These are phyloP conservation scores for Apiotrichum gamsii DNA, from an alignment of 1,284 basidiomycete genomes.

Conservation along the genomic window DNA sequence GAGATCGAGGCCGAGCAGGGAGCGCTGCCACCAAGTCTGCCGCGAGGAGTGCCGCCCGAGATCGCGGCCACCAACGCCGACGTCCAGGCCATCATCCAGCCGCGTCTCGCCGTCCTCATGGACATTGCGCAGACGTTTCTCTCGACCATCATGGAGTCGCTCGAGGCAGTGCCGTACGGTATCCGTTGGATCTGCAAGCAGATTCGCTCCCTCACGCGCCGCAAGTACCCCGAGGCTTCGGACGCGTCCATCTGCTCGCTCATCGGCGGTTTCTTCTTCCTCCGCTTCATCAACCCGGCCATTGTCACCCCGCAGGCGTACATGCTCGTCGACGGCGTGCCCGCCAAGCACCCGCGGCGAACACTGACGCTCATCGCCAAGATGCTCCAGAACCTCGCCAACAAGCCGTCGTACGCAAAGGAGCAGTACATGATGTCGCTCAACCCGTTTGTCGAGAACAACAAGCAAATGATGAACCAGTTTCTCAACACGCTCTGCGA, in stretches of 20 bases:
- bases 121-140: conserved; percentile 97
- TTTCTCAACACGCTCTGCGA: conserved; percentile 96
- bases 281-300: conserved; percentile 99
- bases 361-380: conserved; percentile 97
- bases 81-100: conserved; percentile 95
- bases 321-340: conserved; percentile 96
- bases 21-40: conserved; percentile 77
- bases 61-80: conserved; percentile 86
- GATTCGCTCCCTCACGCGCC: conserved; percentile 89
- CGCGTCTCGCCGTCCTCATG: conserved; percentile 94
- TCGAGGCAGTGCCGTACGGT: conserved; percentile 96
- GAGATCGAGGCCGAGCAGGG: conserved; percentile 97
- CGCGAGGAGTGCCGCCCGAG: conserved; percentile 86
- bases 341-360: conserved; percentile 91
- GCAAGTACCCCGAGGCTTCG: conserved; percentile 95
- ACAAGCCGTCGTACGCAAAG: conserved; percentile 96
- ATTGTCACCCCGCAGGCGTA: conserved; percentile 99
- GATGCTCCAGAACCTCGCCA: conserved; percentile 98
- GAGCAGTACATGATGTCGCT: conserved; percentile 98
- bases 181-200: conserved; percentile 99
- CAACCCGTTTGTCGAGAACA: conserved; percentile 97
- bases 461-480: conserved; percentile 93
- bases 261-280: conserved; percentile 99
- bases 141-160: conserved; percentile 93
- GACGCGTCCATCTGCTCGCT: conserved; percentile 97